Conservation (phyloP, 805 yeast species). For the Starmerella gropengiesseri region DNA sequence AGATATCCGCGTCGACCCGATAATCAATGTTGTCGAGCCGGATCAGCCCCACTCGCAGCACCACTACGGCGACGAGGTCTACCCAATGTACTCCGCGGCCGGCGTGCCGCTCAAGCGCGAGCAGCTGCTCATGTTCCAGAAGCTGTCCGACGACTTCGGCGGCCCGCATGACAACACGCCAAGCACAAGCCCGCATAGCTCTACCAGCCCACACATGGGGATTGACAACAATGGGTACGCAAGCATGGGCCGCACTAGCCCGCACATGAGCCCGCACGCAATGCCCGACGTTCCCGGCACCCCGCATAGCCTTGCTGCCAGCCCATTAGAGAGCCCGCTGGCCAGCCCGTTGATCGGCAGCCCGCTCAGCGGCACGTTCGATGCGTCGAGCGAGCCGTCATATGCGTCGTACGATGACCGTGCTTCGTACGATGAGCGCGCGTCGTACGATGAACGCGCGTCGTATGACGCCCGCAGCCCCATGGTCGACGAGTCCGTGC, state of each 20-base stretch:
- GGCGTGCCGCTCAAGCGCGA: slow-evolving; percentile 14
- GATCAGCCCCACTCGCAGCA: slow-evolving; percentile 3
- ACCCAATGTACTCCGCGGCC: slow-evolving; percentile 17
- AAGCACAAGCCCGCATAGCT: slow-evolving; percentile 3
- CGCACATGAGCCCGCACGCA: slow-evolving; percentile 4
- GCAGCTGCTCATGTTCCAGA: slow-evolving; percentile 8
- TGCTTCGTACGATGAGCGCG: no score
- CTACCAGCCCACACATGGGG: no score
- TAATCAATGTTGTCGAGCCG: slow-evolving; percentile 21
- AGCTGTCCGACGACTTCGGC: not conserved
- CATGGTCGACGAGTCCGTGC: not conserved
- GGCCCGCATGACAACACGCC: not conserved
- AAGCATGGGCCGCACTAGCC: no score
- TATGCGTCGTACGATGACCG: no score
- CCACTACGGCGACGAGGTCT: slow-evolving; percentile 9
- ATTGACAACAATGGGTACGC: no score
- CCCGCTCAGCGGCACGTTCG: slow-evolving; percentile 3
- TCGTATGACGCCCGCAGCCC: not conserved
- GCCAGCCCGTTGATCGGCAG: slow-evolving; percentile 6
- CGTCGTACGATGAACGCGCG: no score
- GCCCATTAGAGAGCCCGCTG: slow-evolving; percentile 4
- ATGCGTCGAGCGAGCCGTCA: not conserved
- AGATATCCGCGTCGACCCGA: slow-evolving; percentile 14
- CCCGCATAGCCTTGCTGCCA: not conserved
- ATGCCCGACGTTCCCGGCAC: no score